These are phyloP conservation scores for Globisporangium cylindrosporum DNA, from an alignment of 352 stramenopile species.

Conservation along the genomic window DNA sequence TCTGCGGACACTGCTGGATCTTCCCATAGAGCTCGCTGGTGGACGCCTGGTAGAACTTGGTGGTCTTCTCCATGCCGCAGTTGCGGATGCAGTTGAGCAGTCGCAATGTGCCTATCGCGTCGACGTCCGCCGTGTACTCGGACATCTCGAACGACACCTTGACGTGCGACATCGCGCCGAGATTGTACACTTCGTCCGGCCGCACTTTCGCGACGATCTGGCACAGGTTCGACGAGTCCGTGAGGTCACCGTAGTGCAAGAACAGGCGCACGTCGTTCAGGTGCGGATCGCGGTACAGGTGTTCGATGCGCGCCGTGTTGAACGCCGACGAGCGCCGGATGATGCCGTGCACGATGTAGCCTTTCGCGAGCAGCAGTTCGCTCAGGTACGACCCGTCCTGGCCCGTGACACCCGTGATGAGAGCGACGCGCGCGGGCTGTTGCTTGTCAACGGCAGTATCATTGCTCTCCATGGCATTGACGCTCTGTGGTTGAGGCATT, in stretches of 20 bases:
- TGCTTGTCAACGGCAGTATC: not conserved
- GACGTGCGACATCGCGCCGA: conserved; percentile 98
- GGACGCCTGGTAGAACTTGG: conserved; percentile 96
- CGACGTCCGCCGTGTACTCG: conserved; percentile 98
- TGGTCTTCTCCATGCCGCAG: conserved; percentile 72
- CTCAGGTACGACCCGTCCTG: conserved; percentile 99
- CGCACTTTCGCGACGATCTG: conserved; percentile 94
- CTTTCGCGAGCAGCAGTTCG: conserved; percentile 96
- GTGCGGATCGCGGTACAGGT: conserved; percentile 96
- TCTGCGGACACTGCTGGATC: conserved; percentile 95
- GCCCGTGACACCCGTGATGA: conserved; percentile 98
- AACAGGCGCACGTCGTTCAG: conserved; percentile 93
- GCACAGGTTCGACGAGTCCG: conserved; percentile 97
- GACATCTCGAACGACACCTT: conserved; percentile 99
- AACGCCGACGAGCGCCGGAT: conserved; percentile 98
- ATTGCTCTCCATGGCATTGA: not conserved
- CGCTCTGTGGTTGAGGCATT: not conserved
- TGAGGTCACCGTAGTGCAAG: conserved; percentile 99
- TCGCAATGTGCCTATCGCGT: conserved; percentile 94
- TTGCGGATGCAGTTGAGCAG: conserved; percentile 97
- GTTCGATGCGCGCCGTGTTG: conserved; percentile 98
- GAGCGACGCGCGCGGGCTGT: conserved; percentile 49
- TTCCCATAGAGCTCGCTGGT: conserved; percentile 99
- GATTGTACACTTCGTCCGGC: conserved; percentile 98
- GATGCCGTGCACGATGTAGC: conserved; percentile 94